A percentile compares a stretch with the other conserved stretches of the same genome.
Conservation (phyloP, 1,139 yeast species). For the Candida sp. region DNA sequence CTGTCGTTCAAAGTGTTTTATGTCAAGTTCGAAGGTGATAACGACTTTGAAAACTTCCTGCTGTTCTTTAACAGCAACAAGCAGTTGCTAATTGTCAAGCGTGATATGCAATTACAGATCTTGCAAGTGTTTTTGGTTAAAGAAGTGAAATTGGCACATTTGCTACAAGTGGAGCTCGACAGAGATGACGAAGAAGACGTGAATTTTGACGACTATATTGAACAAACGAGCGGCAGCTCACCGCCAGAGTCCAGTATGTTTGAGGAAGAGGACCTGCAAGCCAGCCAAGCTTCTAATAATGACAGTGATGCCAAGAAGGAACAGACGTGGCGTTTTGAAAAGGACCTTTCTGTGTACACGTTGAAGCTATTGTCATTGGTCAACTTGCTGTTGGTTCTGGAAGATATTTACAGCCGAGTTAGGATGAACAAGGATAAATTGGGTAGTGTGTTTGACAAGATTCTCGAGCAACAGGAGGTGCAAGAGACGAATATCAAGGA, state of each 20-base stretch:
- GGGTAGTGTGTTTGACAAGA: constrained; percentile 41
- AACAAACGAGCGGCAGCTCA: constrained; percentile 16
- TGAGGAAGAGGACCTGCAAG: constrained; percentile 19
- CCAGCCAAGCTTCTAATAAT: not conserved
- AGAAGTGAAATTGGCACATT: constrained; percentile 33
- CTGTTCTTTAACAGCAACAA: constrained; percentile 24
- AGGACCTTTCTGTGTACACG: constrained; percentile 52
- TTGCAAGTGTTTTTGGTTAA: constrained; percentile 36
- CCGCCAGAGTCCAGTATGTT: constrained; percentile 17
- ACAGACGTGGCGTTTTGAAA: constrained; percentile 40
- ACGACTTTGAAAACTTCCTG: constrained; percentile 31
- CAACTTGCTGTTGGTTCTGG: constrained; percentile 40
- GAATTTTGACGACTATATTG: constrained; percentile 43
- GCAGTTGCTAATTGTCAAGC: constrained; percentile 23
- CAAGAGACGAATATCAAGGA: constrained; percentile 8
- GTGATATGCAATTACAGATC: constrained; percentile 26
- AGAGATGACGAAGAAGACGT: constrained; percentile 65
- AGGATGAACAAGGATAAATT: constrained; percentile 50
- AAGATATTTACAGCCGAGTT: constrained; percentile 41
- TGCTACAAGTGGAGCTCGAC: constrained; percentile 44
- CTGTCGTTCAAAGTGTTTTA: constrained; percentile 38
- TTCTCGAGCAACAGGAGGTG: constrained; percentile 25
- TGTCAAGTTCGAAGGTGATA: constrained; percentile 28
- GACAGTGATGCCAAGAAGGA: constrained; percentile 12
- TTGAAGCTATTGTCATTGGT: constrained; percentile 53